These are phyloP conservation scores for Incumbomyces delicatus DNA, from an alignment of 2,329 filamentous ascomycete genomes.

Conservation along the genomic window DNA sequence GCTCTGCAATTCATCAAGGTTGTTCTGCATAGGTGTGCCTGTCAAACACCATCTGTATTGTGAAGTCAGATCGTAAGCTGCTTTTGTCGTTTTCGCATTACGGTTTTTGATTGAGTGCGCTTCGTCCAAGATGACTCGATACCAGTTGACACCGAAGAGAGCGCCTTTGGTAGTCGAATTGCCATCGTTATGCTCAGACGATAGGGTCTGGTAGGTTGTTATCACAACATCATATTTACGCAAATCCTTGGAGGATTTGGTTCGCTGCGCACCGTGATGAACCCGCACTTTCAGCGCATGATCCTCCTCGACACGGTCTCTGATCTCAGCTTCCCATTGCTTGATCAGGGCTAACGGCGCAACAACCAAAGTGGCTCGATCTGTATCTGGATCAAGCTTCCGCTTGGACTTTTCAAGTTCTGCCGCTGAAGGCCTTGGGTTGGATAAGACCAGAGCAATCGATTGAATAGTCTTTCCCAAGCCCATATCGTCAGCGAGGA, in stretches of 20 bases:
- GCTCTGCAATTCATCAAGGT: conserved; percentile 89
- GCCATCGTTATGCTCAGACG: conserved; percentile 72
- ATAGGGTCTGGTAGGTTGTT: conserved; percentile 91
- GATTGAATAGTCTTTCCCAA: conserved; percentile 94
- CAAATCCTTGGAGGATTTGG: conserved; percentile 67
- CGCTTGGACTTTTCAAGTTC: conserved; percentile 40
- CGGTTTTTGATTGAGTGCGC: conserved; percentile 98
- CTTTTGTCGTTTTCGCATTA: conserved; percentile 89
- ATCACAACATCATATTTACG: conserved; percentile 88
- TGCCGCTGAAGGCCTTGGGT: conserved; percentile 56
- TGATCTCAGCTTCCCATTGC: conserved; percentile 93
- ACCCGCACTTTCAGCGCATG: conserved; percentile 72
- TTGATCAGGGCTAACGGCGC: conserved; percentile 89
- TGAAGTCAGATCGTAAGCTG: conserved; percentile 72
- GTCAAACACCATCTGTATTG: conserved; percentile 95
- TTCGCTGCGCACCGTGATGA: conserved; percentile 79
- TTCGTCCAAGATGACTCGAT: conserved; percentile 88
- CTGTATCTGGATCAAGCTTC: conserved; percentile 58
- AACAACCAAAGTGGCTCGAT: conserved; percentile 79
- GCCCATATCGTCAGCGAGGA: conserved; percentile 92
- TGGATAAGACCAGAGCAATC: conserved; percentile 75
- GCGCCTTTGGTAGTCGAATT: conserved; percentile 58
- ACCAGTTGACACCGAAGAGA: conserved; percentile 90
- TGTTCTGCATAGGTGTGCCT: conserved; percentile 96
- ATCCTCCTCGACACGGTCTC: conserved; percentile 61